Base-by-base conservation (phyloP, 78 protist genomes). In the Pelomyxa schiedti region DNA sequence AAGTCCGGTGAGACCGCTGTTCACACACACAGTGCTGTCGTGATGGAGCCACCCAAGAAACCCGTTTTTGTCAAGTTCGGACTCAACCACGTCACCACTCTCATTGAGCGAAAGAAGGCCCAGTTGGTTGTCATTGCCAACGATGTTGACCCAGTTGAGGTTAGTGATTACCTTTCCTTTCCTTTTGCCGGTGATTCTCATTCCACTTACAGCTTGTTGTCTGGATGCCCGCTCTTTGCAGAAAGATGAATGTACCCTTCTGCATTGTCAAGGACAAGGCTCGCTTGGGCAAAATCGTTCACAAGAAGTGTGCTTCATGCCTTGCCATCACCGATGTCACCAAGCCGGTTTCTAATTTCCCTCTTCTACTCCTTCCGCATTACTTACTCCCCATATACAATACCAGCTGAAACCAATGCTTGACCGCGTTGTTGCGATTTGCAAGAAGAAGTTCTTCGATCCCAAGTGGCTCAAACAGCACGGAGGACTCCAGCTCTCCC, bases 121-220 rank as follows among this genome's bases (percentile, higher is more conserved):
- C 28, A 82, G 78, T 88, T 98, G 39, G 99, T 98, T 43, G 93
- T 97, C 75, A 95, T 98, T 63, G 99, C 99, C 1, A 93, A 90
- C 92, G 99, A 95, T 65, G 98, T 97, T n/a, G 98, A 93, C 87
- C 99, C 99, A 70, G 80, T 97, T 69, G 99, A 95, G 88, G 87
- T 83, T 28, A 63, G 83, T 75, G 37, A 5, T 37, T 47, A 16
- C 35, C 16, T 53, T 0, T 30, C 67, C 35, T n/a, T n/a, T 4
- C n/a, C 68, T 1, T 32, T 29, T 30, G 16, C 24, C 24, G 24
- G 24, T n/a, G 63, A 24, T n/a, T 52, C 2, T 6, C 5, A 2
- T 6, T 26, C 35, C n/a, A 24, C 30, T 7, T 72, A 94, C n/a
- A n/a, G 92, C 53, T 96, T 38, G 98, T 96, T 58, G 42, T 95